Evolutionary conservation across 1,284 basidiomycete genomes (phyloP).

Genomic region (Rhodotorula sp.): DNA sequence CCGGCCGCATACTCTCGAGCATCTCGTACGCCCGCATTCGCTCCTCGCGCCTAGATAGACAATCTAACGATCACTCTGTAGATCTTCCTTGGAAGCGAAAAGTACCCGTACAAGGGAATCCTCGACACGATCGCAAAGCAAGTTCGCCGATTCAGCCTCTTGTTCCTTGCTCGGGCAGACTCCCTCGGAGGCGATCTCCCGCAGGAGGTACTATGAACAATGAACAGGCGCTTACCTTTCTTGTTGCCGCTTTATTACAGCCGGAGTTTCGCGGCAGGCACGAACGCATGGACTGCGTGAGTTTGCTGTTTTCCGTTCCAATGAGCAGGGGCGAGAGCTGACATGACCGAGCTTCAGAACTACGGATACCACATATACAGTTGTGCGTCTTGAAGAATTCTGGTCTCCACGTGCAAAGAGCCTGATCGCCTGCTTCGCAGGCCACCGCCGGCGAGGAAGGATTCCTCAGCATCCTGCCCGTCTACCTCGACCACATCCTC

Average conservation of each 20-base stretch:
- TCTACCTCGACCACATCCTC: slow-evolving; percentile 95
- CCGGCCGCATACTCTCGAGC: slow-evolving; percentile 89
- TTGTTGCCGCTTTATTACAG: background rate
- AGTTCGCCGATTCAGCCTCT: slow-evolving; percentile 45
- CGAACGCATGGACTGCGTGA: slow-evolving; percentile 60
- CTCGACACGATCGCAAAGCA: slow-evolving; percentile 97
- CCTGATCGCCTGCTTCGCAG: background rate
- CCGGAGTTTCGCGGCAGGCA: slow-evolving; percentile 56
- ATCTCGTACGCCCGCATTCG: slow-evolving; percentile 2
- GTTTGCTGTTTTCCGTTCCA: background rate
- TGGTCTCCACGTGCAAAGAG: background rate
- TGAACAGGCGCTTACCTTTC: background rate
- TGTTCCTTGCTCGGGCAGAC: slow-evolving; percentile 50
- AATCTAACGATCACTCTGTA: slow-evolving; percentile 55
- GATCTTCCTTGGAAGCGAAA: slow-evolving; percentile 90
- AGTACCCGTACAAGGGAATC: slow-evolving; percentile 95
- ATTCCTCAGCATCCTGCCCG: slow-evolving; percentile 83
- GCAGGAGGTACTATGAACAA: background rate
- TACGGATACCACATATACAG: slow-evolving; percentile 90
- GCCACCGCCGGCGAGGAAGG: slow-evolving; percentile 96
- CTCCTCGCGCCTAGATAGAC: background rate
- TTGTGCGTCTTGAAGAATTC: slow-evolving; percentile 47
- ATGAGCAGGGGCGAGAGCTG: background rate
- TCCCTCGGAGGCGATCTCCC: background rate
- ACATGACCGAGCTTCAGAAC: slow-evolving; percentile 56